Evolutionary conservation across 2,329 filamentous ascomycete species (phyloP).

Genomic region (Pseudogymnoascus sp.): DNA sequence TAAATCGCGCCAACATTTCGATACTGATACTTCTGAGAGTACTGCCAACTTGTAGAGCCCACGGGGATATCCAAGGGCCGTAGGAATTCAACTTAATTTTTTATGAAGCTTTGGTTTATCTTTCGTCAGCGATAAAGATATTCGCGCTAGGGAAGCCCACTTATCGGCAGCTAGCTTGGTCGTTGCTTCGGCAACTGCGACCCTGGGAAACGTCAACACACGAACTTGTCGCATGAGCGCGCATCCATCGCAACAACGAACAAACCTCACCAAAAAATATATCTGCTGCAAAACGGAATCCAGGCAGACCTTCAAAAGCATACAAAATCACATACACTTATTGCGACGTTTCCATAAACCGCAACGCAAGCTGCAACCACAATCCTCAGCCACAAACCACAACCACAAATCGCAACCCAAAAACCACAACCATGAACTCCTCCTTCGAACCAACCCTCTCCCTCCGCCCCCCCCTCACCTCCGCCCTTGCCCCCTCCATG

Average conservation of each 20-base stretch:
- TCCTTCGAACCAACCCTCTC: constrained; percentile 64
- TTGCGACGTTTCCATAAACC: background rate
- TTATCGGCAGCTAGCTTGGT: background rate
- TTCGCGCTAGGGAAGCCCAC: background rate
- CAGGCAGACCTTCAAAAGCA: background rate
- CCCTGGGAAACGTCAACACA: constrained; percentile 5
- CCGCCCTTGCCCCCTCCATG: constrained; percentile 55
- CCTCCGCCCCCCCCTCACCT: constrained; percentile 37
- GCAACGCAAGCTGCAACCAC: too few species aligned
- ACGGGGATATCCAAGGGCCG: background rate
- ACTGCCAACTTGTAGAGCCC: background rate
- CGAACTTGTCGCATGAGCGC: background rate
- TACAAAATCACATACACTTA: background rate
- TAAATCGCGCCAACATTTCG: constrained; percentile 22
- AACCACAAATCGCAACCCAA: background rate
- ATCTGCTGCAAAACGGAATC: background rate
- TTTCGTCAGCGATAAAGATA: constrained; percentile 9
- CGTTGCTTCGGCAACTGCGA: constrained; percentile 2
- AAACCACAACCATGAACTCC: constrained; percentile 40
- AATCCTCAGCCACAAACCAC: too few species aligned
- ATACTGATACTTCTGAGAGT: background rate
- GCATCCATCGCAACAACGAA: background rate
- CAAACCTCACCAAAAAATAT: background rate
- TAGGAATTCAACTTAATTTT: background rate
- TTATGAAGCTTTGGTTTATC: background rate